Base-by-base conservation (phyloP, 1,139 yeast genomes). In the Spathaspora sp. region DNA sequence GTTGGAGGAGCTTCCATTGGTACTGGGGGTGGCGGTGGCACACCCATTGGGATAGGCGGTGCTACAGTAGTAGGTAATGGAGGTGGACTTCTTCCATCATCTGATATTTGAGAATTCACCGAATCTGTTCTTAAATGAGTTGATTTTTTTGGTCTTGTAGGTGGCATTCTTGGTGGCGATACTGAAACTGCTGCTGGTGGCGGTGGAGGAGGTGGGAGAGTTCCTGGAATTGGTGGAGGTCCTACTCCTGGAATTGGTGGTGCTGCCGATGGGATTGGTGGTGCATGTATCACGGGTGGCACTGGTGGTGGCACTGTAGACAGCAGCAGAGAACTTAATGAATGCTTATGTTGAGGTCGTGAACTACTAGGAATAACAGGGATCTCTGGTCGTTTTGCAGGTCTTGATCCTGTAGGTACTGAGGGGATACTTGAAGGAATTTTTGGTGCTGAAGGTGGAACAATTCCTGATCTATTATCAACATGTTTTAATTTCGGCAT, bases 401-500 rank as follows among this genome's bases (percentile, higher is more conserved):
- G 54, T 29, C 54, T 42, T 39, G 48, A 36, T 6, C 29, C 27
- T 11, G 41, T 20, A 13, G 59, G 56, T 2, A 52, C 36, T 39
- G 54, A 48, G 1, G 62, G 61, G 9, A 45, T 40, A 16, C 9
- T 6, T 20, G 39, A 15, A 3, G 65, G 55, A 20, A 55, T 53
- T 40, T 54, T 50, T 20, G 59, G 56, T 5, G 56, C 53, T 4
- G 62, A 57, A 8, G 52, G 39, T 13, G 59, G 58, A 2, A 76
- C 65, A 29, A 69, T 63, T 8, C 72, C 74, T 1, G 77, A 61
- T n/a, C 78, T 59, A 50, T 72, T 72, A 50, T 76, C 79, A 36
- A 77, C 76, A 51, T 82, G 83, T 55, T 80, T 82, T 54, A 89
- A 70, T 57, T 86, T 88, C 7, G 97, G 96, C 63, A 89, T 77